Percentiles rank a stretch among this genome's conserved stretches.
These are phyloP conservation scores for Psilocybe subaeruginosa DNA, from an alignment of 768 basidiomycete genomes.

Conservation along the genomic window DNA sequence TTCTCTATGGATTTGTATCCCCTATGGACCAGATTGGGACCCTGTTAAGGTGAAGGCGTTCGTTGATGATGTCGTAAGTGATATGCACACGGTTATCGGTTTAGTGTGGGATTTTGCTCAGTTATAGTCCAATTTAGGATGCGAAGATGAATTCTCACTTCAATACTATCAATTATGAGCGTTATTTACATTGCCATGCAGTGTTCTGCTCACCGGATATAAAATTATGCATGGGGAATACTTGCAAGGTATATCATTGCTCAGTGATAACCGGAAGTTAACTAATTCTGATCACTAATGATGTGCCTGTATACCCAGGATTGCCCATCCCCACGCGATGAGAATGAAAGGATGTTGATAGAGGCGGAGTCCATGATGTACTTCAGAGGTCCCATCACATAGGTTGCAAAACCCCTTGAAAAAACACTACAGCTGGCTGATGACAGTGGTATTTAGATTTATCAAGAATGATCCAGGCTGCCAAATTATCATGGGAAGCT, in stretches of 20 bases:
- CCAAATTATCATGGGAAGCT: conserved; percentile 49
- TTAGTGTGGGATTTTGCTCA: neutral
- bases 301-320: no score
- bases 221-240: no score
- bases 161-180: neutral
- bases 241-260: no score
- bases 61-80: neutral
- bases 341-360: no score
- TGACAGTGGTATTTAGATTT: neutral
- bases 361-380: no score
- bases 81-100: neutral
- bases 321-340: no score
- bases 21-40: conserved; percentile 8
- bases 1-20: neutral
- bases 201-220: neutral
- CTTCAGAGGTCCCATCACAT: no score
- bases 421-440: no score
- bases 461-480: conserved; percentile 42
- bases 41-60: neutral
- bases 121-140: neutral
- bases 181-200: neutral
- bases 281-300: no score
- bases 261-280: no score
- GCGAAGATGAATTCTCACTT: neutral
- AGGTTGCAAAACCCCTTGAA: no score